A percentile compares a stretch with the other conserved stretches of the same genome.
phyloP scores from a whole-genome alignment of 306 rosid species.

The Hippophae gyantsensis region DNA sequence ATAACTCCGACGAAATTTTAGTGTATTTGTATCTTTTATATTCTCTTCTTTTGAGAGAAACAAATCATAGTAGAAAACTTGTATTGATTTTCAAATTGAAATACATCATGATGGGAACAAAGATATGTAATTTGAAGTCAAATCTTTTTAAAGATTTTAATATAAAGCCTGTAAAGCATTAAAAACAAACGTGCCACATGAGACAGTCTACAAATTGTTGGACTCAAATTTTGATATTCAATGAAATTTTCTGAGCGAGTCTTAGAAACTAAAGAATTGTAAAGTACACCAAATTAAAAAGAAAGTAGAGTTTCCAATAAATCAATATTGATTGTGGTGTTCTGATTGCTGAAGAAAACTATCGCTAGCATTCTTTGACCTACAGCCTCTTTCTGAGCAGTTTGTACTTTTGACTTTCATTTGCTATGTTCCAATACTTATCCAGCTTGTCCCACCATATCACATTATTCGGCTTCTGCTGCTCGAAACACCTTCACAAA shows the following conservation, averaged over 20 bases:
- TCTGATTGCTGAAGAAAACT: constrained; percentile 54
- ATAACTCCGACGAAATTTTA: background rate
- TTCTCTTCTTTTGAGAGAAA: constrained; percentile 22
- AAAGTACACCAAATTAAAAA: constrained; percentile 33
- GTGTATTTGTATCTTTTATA: constrained; percentile 4
- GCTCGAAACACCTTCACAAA: constrained; percentile 69
- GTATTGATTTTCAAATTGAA: background rate
- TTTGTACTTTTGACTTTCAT: constrained; percentile 35
- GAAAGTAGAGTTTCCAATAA: constrained; percentile 43
- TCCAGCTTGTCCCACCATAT: constrained; percentile 37
- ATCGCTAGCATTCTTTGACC: constrained; percentile 51
- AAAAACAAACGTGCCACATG: background rate
- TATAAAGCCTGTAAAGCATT: background rate
- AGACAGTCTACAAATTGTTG: background rate
- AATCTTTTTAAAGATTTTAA: no score
- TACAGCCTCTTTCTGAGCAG: constrained; percentile 51
- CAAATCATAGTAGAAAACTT: no score
- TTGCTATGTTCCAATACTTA: constrained; percentile 42
- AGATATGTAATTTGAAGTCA: no score
- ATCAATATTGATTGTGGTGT: constrained; percentile 47
- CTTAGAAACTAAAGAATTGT: constrained; percentile 55
- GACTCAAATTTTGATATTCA: constrained; percentile 46
- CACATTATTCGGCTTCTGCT: constrained; percentile 74
- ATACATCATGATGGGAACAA: no score
- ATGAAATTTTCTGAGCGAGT: constrained; percentile 44